Percentiles rank a stretch among this genome's conserved stretches.
Evolutionary conservation across 768 basidiomycete species (phyloP).

Genomic region (Pisolithus marmoratus): DNA sequence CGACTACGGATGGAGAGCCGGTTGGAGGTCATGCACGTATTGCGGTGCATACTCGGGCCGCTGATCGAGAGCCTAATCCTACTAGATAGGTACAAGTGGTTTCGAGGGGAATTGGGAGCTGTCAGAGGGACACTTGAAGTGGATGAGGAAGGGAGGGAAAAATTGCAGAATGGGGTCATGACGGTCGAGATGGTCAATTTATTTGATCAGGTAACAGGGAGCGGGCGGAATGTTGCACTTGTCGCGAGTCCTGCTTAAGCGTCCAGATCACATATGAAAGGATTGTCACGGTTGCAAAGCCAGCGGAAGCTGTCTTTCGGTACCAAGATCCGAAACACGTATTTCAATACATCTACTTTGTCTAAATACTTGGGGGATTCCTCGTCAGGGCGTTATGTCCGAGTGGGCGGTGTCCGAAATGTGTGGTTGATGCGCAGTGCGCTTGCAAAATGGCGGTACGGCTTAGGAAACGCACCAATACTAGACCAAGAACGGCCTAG

Average conservation of each 20-base stretch:
- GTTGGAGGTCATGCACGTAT: conserved; percentile 55
- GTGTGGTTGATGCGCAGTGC: too few species aligned
- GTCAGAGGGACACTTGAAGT: conserved; percentile 13
- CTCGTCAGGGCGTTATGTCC: too few species aligned
- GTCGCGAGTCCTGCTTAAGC: conserved; percentile 36
- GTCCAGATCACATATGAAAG: not conserved
- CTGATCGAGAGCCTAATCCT: conserved; percentile 62
- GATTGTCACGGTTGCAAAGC: too few species aligned
- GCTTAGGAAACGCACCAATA: too few species aligned
- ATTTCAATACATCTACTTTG: too few species aligned
- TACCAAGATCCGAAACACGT: too few species aligned
- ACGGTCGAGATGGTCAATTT: conserved; percentile 51
- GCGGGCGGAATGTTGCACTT: conserved; percentile 66
- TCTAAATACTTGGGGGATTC: too few species aligned
- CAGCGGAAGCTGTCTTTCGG: too few species aligned
- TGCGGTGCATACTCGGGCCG: conserved; percentile 67
- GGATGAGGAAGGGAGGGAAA: conserved; percentile 1
- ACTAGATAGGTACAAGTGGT: conserved; percentile 56
- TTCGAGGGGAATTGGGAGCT: conserved; percentile 33
- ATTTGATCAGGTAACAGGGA: conserved; percentile 68
- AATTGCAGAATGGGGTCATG: conserved; percentile 15
- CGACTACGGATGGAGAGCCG: conserved; percentile 31
- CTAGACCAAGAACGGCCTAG: too few species aligned
- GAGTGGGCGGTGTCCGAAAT: too few species aligned
- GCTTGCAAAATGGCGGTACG: too few species aligned